phyloP scores from a whole-genome alignment of 768 basidiomycete species.

The Termitomyces sp. region DNA sequence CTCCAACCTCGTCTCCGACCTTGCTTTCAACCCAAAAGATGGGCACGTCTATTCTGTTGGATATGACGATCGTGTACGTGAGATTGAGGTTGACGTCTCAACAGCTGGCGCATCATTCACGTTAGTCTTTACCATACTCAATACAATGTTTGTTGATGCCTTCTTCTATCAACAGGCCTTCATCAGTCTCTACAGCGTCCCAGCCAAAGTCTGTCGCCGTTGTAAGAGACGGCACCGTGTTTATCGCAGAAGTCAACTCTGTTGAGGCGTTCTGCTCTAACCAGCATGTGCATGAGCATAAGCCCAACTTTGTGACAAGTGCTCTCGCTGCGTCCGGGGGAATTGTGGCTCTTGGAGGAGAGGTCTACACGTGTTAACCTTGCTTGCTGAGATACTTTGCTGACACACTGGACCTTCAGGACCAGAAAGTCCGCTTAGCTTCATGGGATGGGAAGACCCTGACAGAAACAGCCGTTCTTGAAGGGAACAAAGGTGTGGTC shows the following conservation, averaged over 20 bases:
- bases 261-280: constrained; percentile 70
- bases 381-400: neutral
- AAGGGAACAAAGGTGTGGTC: constrained; percentile 67
- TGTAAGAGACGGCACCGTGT: constrained; percentile 57
- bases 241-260: constrained; percentile 52
- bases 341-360: constrained; percentile 69
- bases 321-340: constrained; percentile 49
- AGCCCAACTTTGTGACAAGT: constrained; percentile 48
- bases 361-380: constrained; percentile 40
- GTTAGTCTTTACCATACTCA: neutral
- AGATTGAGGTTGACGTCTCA: constrained; percentile 44
- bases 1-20: constrained; percentile 61
- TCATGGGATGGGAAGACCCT: constrained; percentile 66
- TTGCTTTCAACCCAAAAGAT: constrained; percentile 44
- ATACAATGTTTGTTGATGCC: neutral
- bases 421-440: constrained; percentile 71
- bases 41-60: constrained; percentile 64
- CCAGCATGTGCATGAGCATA: constrained; percentile 59
- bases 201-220: constrained; percentile 70
- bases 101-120: constrained; percentile 33
- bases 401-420: constrained; percentile 33
- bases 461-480: constrained; percentile 51
- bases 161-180: constrained; percentile 36
- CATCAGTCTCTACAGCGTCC: constrained; percentile 45
- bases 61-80: constrained; percentile 76